phyloP scores from a whole-genome alignment of 164 flowering plant genomes.

The Stephania japonica region DNA sequence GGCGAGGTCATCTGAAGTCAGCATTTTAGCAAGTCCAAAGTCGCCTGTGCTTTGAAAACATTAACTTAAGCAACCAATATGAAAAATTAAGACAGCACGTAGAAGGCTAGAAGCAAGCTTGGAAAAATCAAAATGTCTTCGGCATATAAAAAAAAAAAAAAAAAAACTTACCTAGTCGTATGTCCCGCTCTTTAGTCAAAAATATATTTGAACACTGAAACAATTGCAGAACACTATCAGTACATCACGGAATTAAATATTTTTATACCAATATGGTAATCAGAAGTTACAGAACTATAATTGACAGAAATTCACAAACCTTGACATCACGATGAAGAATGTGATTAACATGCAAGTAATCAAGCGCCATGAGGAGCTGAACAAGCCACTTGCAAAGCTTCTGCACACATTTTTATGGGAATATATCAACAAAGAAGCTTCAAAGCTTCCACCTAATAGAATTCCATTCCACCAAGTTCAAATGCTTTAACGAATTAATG shows the following conservation, averaged over 20 bases:
- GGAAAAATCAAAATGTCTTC: too few species aligned
- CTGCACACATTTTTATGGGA: slow-evolving; percentile 33
- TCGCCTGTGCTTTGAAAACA: slow-evolving; percentile 59
- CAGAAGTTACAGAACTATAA: slow-evolving; percentile 3
- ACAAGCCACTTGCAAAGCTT: slow-evolving; percentile 96
- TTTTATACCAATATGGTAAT: not conserved
- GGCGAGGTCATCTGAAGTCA: slow-evolving; percentile 95
- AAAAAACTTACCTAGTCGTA: slow-evolving; percentile 67
- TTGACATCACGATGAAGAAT: slow-evolving; percentile 99
- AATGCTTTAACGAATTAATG: not conserved
- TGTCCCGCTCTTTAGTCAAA: slow-evolving; percentile 83
- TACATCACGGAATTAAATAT: slow-evolving; percentile 10
- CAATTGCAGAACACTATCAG: slow-evolving; percentile 28
- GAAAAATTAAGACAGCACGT: not conserved
- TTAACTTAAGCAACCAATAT: not conserved
- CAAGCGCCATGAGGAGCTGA: slow-evolving; percentile 93
- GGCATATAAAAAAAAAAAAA: not conserved
- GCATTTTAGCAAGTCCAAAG: slow-evolving; percentile 95
- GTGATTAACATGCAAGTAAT: slow-evolving; percentile 85
- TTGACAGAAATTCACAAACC: slow-evolving; percentile 41
- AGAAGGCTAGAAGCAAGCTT: not conserved
- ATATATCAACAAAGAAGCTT: slow-evolving; percentile 6
- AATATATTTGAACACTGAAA: slow-evolving; percentile 96
- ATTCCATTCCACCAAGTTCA: not conserved
- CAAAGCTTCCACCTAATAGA: too few species aligned